Base-by-base conservation (phyloP, 257 asterid species). In the Lavandula angustifolia region DNA sequence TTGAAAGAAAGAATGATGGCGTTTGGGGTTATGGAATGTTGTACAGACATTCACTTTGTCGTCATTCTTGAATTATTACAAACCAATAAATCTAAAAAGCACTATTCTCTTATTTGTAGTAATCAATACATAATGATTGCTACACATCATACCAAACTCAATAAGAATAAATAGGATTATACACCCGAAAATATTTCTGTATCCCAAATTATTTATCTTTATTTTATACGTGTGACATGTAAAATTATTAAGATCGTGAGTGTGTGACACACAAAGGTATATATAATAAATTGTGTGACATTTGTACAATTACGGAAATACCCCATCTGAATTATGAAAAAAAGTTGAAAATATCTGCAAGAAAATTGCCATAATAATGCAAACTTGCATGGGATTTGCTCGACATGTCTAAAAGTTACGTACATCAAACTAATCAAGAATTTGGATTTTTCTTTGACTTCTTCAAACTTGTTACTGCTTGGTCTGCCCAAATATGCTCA, bases 1-100 rank as follows among this genome's bases (percentile, higher is more conserved):
- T 44, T 13, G 6, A 55, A n/a, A 40, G 43, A 67, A 44, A 31
- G 59, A 37, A 51, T 34, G 62, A 18, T 64, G 70, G 14, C 72
- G 7, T 11, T 60, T 56, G 79, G 65, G 76, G 78, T 78, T 81
- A 76, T 70, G 81, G 84, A 80, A 83, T 83, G 82, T 83, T 48
- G 38, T 48, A 29, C 79, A 60, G 76, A 76, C 83, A 83, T 60
- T 58, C 64, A 44, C 13, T 78, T 57, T 79, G 69, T 60, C 77
- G 54, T 65, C 33, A 10, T 71, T 75, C 66, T 31, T 49, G 9
- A 41, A 67, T 67, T 50, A 68, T 55, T 72, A 32, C 58, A 6
- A 50, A 29, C 37, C 37, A 66, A 70, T 73, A 60, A 78, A 78
- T 73, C 33, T 51, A 8, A 9, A 78, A 73, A 73, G 77, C 41